These are phyloP conservation scores for Plectosphaerella plurivora DNA, from an alignment of 2,329 filamentous ascomycete species.

Conservation along the genomic window DNA sequence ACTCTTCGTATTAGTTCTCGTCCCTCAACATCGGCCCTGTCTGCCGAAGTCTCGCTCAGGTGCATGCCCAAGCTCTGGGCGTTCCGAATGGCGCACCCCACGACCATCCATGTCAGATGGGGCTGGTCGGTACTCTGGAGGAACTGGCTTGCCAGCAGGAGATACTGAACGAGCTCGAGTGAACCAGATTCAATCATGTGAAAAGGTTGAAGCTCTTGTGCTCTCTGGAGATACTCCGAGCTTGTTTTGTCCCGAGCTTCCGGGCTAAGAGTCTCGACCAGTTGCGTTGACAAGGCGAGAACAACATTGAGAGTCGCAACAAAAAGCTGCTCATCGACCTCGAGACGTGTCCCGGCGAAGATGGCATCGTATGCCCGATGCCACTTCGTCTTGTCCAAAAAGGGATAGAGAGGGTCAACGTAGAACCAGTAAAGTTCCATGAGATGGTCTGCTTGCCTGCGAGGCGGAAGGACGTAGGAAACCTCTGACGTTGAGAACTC, in stretches of 20 bases:
- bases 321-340: conserved; percentile 34
- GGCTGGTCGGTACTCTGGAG: conserved; percentile 42
- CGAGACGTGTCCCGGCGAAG: conserved; percentile 30
- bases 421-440: conserved; percentile 41
- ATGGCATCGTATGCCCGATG: conserved; percentile 31
- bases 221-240: conserved; percentile 34
- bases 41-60: conserved; percentile 29
- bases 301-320: conserved; percentile 41
- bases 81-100: conserved; percentile 38
- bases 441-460: conserved; percentile 38
- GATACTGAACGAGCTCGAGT: conserved; percentile 37
- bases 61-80: conserved; percentile 43
- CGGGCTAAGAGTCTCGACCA: conserved; percentile 32
- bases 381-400: conserved; percentile 33
- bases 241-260: conserved; percentile 35
- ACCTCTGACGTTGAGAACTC: neutral
- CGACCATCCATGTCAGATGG: conserved; percentile 45
- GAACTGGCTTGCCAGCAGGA: conserved; percentile 43
- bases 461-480: conserved; percentile 37
- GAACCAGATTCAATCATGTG: conserved; percentile 37
- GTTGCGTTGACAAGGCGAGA: conserved; percentile 39
- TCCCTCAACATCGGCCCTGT: conserved; percentile 14
- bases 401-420: conserved; percentile 41
- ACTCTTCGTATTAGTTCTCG: conserved; percentile 22
- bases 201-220: conserved; percentile 35